These are phyloP conservation scores for Spergularia azorica DNA, from an alignment of 179 eudicot species.

Conservation along the genomic window DNA sequence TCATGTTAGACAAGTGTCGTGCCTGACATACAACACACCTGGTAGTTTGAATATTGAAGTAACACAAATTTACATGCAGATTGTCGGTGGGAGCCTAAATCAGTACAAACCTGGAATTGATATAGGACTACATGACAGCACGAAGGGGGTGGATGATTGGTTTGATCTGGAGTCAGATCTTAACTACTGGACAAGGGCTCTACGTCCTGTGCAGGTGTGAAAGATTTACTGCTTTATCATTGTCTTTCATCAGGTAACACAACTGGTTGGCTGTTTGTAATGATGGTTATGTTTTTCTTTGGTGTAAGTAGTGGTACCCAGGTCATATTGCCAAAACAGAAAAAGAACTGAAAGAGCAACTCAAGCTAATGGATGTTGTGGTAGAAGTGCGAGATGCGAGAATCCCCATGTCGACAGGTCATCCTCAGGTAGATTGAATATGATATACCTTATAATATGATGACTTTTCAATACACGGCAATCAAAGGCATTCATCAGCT, in stretches of 20 bases:
- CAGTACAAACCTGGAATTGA: constrained; percentile 39
- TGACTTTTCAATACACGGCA: neutral
- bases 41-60: no score
- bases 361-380: constrained; percentile 97
- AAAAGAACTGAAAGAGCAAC: constrained; percentile 92
- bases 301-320: constrained; percentile 81
- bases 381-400: constrained; percentile 98
- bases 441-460: constrained; percentile 1
- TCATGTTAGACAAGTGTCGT: no score
- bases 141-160: constrained; percentile 62
- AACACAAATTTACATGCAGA: constrained; percentile 40
- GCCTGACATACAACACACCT: no score
- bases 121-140: constrained; percentile 31
- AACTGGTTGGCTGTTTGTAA: neutral
- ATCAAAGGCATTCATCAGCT: neutral
- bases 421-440: constrained; percentile 66
- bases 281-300: constrained; percentile 4
- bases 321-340: constrained; percentile 99
- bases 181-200: constrained; percentile 78
- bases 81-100: constrained; percentile 64
- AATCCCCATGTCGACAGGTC: constrained; percentile 89
- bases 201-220: constrained; percentile 90
- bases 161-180: constrained; percentile 72
- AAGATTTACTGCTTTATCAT: neutral
- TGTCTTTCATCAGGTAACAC: neutral